Base-by-base conservation (phyloP, 306 rosid genomes). In the Begonia masoniana region DNA sequence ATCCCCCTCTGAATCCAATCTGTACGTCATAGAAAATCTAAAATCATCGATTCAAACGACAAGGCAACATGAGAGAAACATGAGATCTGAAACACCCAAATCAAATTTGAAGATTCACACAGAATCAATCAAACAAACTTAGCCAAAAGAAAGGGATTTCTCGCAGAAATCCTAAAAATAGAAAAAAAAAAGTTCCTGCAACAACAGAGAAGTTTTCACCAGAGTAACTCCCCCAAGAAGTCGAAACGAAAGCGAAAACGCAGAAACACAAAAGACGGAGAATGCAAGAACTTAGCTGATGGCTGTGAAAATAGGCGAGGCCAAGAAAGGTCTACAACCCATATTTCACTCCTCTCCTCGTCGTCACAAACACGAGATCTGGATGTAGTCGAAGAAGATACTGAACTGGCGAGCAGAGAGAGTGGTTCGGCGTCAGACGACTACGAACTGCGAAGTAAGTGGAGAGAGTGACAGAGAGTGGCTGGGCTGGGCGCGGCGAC, bases 21-120 rank as follows among this genome's bases (percentile, higher is more conserved):
- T n/a, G 13, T 11, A 14, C 50, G 71, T 83, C 76, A 76, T 64
- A 74, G 56, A 69, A 68, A 69, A 13, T 42, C 73, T 58, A 63
- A 52, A 77, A 60, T 61, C 78, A 75, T 71, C 3, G 75, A 62
- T 43, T 45, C 10, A 52, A 58, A 49, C 47, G 15, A 52, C 45
- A 52, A 60, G 39, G 39, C 7, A 21, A 46, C 41, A 67, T 43
- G 2, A 43, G 12, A 43, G 47, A 45, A 45, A 45, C 15, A 45
- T 14, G 49, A 45, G 15, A n/a, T 45, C 49, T 10, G 15, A 45
- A 45, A 45, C 15, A 0, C 4, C 49, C 49, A 45, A 45, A 45
- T 11, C 15, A 45, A n/a, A 45, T 1, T 45, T 1, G 15, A 45
- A 45, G 6, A n/a, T 43, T 43, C 47, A 43, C 24, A 43, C 47